phyloP scores from a whole-genome alignment of 306 rosid species.

The Alnus rubra region DNA sequence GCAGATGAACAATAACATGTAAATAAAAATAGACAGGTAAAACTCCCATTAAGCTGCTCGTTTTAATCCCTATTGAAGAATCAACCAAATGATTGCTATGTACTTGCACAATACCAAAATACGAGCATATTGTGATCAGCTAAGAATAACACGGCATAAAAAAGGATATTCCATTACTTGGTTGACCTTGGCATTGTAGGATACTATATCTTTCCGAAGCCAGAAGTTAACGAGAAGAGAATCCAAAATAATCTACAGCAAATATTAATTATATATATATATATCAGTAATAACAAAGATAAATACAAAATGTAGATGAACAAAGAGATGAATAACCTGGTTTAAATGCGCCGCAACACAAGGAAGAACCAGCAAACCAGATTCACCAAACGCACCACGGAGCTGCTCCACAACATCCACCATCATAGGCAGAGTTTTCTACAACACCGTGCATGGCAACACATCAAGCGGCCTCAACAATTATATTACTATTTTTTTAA shows the following conservation, averaged over 20 bases:
- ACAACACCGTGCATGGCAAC: slow-evolving; percentile 34
- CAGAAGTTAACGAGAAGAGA: slow-evolving; percentile 62
- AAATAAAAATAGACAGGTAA: not conserved
- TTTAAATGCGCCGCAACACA: slow-evolving; percentile 90
- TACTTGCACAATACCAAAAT: slow-evolving; percentile 15
- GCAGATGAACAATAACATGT: not conserved
- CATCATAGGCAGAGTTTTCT: slow-evolving; percentile 96
- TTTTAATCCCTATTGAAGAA: not conserved
- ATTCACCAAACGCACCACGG: slow-evolving; percentile 77
- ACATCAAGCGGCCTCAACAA: not conserved
- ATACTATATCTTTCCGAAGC: slow-evolving; percentile 42
- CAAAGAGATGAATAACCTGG: slow-evolving; percentile 54
- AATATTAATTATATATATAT: slow-evolving; percentile 25
- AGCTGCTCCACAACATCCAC: slow-evolving; percentile 92
- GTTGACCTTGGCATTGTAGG: slow-evolving; percentile 41
- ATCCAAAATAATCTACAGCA: slow-evolving; percentile 61
- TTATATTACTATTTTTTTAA: too few relatives aligned
- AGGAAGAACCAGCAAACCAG: slow-evolving; percentile 91
- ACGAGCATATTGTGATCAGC: slow-evolving; percentile 4
- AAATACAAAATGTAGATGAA: not conserved
- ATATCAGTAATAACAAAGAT: slow-evolving; percentile 29
- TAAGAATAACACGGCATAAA: slow-evolving; percentile 1
- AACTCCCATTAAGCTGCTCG: not conserved
- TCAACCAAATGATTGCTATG: not conserved
- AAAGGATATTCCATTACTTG: slow-evolving; percentile 21